These are phyloP conservation scores for Phyllosticta capitalensis DNA, from an alignment of 2,329 filamentous ascomycete genomes.

Conservation along the genomic window DNA sequence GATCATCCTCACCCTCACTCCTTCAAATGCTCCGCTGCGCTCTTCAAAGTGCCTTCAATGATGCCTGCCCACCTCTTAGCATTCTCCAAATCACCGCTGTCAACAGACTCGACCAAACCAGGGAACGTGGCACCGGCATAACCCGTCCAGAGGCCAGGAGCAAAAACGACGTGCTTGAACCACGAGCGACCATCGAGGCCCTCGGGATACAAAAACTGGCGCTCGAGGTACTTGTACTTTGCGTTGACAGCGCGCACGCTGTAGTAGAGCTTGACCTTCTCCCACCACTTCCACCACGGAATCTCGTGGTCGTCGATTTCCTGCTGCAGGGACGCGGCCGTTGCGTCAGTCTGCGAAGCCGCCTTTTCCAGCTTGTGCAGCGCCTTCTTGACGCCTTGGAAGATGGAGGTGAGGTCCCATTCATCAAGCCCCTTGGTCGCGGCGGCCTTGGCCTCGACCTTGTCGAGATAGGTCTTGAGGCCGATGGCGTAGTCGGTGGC, in stretches of 20 bases:
- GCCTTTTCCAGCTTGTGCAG: conserved; percentile 41
- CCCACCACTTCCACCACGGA: conserved; percentile 72
- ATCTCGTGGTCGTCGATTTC: conserved; percentile 43
- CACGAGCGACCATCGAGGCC: conserved; percentile 73
- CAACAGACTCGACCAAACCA: conserved; percentile 53
- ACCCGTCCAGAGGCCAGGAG: conserved; percentile 83
- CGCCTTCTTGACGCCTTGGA: conserved; percentile 39
- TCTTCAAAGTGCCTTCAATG: conserved; percentile 25
- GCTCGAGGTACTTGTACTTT: conserved; percentile 77
- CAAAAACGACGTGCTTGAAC: conserved; percentile 96
- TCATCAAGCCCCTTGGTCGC: conserved; percentile 11
- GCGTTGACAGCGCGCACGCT: conserved; percentile 60
- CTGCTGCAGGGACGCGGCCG: conserved; percentile 37
- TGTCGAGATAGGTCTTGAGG: conserved; percentile 33
- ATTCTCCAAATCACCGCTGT: conserved; percentile 34
- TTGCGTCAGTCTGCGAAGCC: conserved; percentile 42
- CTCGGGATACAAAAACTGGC: conserved; percentile 63
- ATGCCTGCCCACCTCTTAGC: conserved; percentile 36
- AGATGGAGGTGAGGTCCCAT: conserved; percentile 23
- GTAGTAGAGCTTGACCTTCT: conserved; percentile 54
- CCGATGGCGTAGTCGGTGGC: conserved; percentile 38
- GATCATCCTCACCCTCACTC: background rate
- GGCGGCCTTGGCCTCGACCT: conserved; percentile 23
- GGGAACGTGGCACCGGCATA: conserved; percentile 68
- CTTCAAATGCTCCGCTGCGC: conserved; percentile 27